A percentile compares a stretch with the other conserved stretches of the same genome.
Evolutionary conservation across 2,329 filamentous ascomycete species (phyloP).

Genomic region (Westerdykella sp.): DNA sequence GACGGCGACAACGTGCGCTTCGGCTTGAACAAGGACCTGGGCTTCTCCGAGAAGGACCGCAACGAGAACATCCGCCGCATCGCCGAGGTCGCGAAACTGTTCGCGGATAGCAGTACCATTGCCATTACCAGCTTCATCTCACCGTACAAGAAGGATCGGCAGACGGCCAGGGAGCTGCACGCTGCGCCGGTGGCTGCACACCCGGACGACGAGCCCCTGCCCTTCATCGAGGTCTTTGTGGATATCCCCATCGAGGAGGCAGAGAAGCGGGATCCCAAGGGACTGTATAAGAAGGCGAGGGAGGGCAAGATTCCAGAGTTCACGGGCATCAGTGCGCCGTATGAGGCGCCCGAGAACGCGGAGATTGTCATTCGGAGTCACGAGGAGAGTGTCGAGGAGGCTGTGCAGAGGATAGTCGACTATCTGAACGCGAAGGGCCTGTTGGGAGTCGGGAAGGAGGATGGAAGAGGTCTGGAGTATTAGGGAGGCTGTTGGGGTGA

Average conservation of each 20-base stretch:
- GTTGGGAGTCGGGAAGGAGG: conserved; percentile 34
- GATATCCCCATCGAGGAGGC: conserved; percentile 88
- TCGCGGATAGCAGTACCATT: conserved; percentile 81
- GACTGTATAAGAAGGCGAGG: conserved; percentile 93
- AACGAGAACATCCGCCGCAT: conserved; percentile 98
- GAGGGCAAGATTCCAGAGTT: conserved; percentile 95
- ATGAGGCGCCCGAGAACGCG: conserved; percentile 78
- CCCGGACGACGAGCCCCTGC: conserved; percentile 58
- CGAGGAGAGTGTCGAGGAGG: conserved; percentile 79
- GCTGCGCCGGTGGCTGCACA: conserved; percentile 46
- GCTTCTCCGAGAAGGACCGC: conserved; percentile 86
- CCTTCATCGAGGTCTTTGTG: conserved; percentile 90
- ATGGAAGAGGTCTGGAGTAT: conserved; percentile 13
- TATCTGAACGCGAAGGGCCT: conserved; percentile 70
- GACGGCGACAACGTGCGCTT: conserved; percentile 99
- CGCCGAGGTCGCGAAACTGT: conserved; percentile 93
- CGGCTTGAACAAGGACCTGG: conserved; percentile 94
- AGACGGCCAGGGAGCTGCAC: conserved; percentile 76
- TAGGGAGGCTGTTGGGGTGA: neutral
- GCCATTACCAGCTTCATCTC: conserved; percentile 96
- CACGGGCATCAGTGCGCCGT: conserved; percentile 90
- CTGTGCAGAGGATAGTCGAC: conserved; percentile 73
- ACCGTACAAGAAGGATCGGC: conserved; percentile 81
- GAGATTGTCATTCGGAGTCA: conserved; percentile 85
- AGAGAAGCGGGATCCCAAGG: conserved; percentile 94